phyloP scores from a whole-genome alignment of 2,329 filamentous ascomycete species.

The Pseudophaeomoniella oleicola region DNA sequence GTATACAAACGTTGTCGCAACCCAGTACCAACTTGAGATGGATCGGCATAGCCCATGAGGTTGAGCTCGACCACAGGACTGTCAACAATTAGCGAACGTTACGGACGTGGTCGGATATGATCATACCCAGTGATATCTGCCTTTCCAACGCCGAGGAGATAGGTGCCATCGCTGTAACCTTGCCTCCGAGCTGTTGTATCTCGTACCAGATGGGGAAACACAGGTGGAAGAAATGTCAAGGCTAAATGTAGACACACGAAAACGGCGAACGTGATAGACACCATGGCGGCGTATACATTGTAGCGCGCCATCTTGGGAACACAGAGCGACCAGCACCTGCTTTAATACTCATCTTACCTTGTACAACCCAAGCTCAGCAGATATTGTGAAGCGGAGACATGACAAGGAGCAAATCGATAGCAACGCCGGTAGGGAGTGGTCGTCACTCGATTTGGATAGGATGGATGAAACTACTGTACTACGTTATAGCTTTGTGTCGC shows the following conservation, averaged over 20 bases:
- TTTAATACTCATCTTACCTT: not conserved
- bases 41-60: slow-evolving; percentile 81
- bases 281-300: not conserved
- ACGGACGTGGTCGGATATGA: slow-evolving; percentile 3
- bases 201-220: not conserved
- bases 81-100: slow-evolving; percentile 1
- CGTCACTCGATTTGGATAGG: too few species aligned
- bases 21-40: slow-evolving; percentile 68
- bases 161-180: slow-evolving; percentile 25
- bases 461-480: too few species aligned
- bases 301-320: not conserved
- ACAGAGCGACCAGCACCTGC: not conserved
- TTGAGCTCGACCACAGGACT: slow-evolving; percentile 80
- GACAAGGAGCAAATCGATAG: too few species aligned
- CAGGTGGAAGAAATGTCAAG: not conserved
- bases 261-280: not conserved
- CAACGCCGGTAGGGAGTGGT: too few species aligned
- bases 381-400: not conserved
- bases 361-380: not conserved
- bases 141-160: slow-evolving; percentile 54
- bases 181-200: slow-evolving; percentile 5
- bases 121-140: slow-evolving; percentile 56
- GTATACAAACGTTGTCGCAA: slow-evolving; percentile 79
- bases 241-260: not conserved
- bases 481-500: too few species aligned